Percentiles rank a stretch among this genome's conserved stretches.
Evolutionary conservation across 305 asterid species (phyloP).

Genomic region (Euphrasia arctica): DNA sequence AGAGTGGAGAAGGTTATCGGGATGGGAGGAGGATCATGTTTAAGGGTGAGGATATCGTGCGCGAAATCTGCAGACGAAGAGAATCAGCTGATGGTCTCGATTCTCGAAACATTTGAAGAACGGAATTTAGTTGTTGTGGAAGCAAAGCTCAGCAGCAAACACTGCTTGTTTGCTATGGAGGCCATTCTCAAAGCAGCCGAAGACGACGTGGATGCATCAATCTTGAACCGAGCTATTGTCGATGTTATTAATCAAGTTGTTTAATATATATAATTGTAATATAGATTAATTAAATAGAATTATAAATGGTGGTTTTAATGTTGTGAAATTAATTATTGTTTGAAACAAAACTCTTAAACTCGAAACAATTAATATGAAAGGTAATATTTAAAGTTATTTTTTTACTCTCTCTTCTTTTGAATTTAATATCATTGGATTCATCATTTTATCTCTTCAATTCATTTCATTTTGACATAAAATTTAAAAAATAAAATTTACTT

Average conservation of each 20-base stretch:
- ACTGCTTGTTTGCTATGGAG: constrained; percentile 52
- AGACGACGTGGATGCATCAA: constrained; percentile 27
- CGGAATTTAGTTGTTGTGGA: constrained; percentile 41
- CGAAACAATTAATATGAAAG: too few relatives aligned
- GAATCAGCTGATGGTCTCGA: constrained; percentile 33
- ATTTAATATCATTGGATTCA: too few relatives aligned
- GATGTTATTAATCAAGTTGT: constrained; percentile 29
- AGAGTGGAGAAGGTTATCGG: constrained; percentile 54
- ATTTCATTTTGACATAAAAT: too few relatives aligned
- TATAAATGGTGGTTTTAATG: too few relatives aligned
- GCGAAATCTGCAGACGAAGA: constrained; percentile 38
- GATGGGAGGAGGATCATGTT: constrained; percentile 20
- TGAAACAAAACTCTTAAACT: too few relatives aligned
- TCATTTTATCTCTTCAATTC: too few relatives aligned
- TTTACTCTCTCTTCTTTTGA: too few relatives aligned
- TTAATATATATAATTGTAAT: too few relatives aligned
- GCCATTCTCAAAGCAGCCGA: constrained; percentile 51
- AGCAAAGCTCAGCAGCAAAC: constrained; percentile 44
- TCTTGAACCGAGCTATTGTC: constrained; percentile 38
- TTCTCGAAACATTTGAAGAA: constrained; percentile 57
- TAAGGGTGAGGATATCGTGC: constrained; percentile 53
- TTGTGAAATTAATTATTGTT: too few relatives aligned
- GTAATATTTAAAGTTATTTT: too few relatives aligned
- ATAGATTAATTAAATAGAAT: too few relatives aligned
- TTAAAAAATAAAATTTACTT: too few relatives aligned